Conservation (phyloP, 2,329 filamentous ascomycete species). For the Truncatella angustata region DNA sequence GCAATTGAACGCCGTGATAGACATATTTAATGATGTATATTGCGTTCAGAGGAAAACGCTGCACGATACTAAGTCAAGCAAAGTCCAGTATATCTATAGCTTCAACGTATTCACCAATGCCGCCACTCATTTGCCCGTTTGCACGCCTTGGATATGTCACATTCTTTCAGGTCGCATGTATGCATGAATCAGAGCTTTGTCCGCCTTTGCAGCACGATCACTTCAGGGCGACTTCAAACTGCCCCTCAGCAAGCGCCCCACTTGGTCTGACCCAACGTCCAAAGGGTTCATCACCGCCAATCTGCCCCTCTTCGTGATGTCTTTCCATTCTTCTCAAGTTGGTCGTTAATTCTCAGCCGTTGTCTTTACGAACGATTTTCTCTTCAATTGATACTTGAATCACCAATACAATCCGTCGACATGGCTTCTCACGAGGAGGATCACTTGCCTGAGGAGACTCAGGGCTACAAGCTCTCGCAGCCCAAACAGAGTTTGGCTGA, state of each 20-base stretch:
- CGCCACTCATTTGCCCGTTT: background rate
- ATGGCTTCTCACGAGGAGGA: slow-evolving; percentile 72
- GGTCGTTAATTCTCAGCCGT: slow-evolving; percentile 2
- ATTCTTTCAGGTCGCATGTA: background rate
- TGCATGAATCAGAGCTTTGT: background rate
- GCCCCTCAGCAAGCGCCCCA: slow-evolving; percentile 11
- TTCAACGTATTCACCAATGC: no score
- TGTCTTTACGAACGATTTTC: background rate
- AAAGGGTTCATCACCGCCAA: slow-evolving; percentile 9
- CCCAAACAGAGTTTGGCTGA: slow-evolving; percentile 94
- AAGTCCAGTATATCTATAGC: no score
- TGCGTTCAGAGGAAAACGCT: no score
- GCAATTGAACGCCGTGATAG: no score
- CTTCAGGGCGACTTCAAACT: background rate
- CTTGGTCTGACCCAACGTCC: background rate
- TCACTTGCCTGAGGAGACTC: slow-evolving; percentile 79
- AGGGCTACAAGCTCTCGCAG: slow-evolving; percentile 97
- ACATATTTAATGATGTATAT: no score
- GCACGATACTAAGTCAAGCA: no score
- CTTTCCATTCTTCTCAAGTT: slow-evolving; percentile 10
- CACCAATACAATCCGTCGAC: slow-evolving; percentile 27
- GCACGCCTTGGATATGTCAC: background rate
- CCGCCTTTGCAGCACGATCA: background rate
- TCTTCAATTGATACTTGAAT: background rate
- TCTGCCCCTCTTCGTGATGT: slow-evolving; percentile 12